Base-by-base conservation (phyloP, 345 rosid species). In the Reutealis trisperma region DNA sequence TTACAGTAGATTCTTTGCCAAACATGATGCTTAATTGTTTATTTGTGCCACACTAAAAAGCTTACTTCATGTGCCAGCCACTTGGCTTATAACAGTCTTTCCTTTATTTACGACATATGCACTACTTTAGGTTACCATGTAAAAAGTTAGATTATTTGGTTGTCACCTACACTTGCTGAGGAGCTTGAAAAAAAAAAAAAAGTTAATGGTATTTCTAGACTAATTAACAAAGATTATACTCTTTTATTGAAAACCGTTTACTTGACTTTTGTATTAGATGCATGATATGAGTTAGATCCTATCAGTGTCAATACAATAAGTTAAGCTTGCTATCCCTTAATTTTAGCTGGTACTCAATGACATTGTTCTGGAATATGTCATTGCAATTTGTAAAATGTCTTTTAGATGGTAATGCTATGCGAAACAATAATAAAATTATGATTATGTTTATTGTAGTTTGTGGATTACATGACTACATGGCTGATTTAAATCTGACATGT, bases 31-130 rank as follows among this genome's bases (percentile, higher is more conserved):
- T 32, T 37, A 37, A 5, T 37, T 55, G 14, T 64, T 27, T 70
- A 41, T 66, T 54, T 57, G 9, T 62, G 59, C 44, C 78, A 4
- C 21, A 37, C 51, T 45, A 52, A 63, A 63, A 71, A 19, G 30
- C 63, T 63, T 64, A 55, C 64, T 63, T 71, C 47, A 64, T 55
- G 71, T 63, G 71, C 80, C 52, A 63, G 63, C 76, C 71, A 63
- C 75, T 37, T 55, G 71, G 32, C 44, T 71, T 24, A 18, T 55
- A 30, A 71, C 24, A 51, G 54, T 44, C 49, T 71, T 55, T 71
- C 16, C 74, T 60, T 68, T 60, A 32, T 54, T 76, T 68, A 1
- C 77, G 47, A 41, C 34, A 32, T 13, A 41, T 37, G 41, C 63
- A 52, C 60, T 73, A 52, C 60, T 73, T 70, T 70, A 52, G 60